These are phyloP conservation scores for Trapa bicornis DNA, from an alignment of 345 rosid species.

Conservation along the genomic window DNA sequence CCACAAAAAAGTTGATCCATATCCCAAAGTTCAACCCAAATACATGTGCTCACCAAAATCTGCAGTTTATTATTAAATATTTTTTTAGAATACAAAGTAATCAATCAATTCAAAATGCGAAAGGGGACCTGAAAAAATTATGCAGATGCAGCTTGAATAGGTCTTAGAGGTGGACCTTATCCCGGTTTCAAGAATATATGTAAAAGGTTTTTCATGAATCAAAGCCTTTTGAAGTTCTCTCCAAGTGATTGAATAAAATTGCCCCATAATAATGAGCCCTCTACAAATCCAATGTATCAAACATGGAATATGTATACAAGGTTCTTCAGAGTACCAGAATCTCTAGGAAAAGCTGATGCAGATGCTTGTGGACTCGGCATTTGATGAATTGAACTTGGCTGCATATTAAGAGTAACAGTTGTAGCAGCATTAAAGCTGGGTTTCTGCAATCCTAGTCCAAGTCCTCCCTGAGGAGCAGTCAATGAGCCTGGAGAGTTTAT, in stretches of 20 bases:
- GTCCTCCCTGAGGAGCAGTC: constrained; percentile 15
- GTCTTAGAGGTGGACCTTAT: background rate
- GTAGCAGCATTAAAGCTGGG: constrained; percentile 39
- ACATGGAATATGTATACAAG: constrained; percentile 2
- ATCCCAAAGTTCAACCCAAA: background rate
- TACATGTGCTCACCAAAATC: background rate
- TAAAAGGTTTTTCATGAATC: background rate
- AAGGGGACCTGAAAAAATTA: background rate
- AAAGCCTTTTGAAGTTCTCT: background rate
- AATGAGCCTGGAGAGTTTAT: constrained; percentile 49
- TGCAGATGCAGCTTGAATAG: background rate
- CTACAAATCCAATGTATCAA: background rate
- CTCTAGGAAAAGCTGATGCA: constrained; percentile 35
- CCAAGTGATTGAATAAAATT: background rate
- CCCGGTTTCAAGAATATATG: background rate
- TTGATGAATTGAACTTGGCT: constrained; percentile 47
- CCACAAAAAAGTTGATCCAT: background rate
- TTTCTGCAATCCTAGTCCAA: constrained; percentile 68
- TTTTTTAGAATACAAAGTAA: background rate
- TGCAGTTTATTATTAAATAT: background rate
- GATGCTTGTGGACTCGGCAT: constrained; percentile 54
- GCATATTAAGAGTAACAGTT: constrained; percentile 45
- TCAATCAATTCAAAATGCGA: background rate
- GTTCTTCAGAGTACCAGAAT: constrained; percentile 25
- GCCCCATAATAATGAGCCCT: background rate